Evolutionary conservation across 345 rosid species (phyloP).

Genomic region (Litchi chinensis): DNA sequence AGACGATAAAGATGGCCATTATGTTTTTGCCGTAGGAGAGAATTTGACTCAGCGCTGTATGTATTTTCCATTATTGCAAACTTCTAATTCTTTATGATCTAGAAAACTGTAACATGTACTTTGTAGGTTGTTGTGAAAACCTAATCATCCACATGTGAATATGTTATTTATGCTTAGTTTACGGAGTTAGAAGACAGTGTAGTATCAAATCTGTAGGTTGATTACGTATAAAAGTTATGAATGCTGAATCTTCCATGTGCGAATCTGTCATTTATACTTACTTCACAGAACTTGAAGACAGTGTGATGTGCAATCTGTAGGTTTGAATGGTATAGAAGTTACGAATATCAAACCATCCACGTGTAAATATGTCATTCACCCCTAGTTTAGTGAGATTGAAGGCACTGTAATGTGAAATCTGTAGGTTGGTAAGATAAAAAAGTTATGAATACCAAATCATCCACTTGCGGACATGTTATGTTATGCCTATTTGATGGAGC

Average conservation of each 20-base stretch:
- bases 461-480: background rate
- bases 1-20: slow-evolving; percentile 85
- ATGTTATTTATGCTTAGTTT: background rate
- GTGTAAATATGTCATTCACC: background rate
- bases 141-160: background rate
- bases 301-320: background rate
- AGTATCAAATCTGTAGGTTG: background rate
- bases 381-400: background rate
- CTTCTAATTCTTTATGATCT: background rate
- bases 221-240: background rate
- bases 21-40: slow-evolving; percentile 67
- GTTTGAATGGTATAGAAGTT: too few species aligned
- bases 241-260: background rate
- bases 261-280: background rate
- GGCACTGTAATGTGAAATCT: background rate
- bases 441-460: background rate
- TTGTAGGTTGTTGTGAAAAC: background rate
- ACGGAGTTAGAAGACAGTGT: background rate
- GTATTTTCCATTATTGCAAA: slow-evolving; percentile 7
- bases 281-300: background rate
- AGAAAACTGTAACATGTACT: background rate
- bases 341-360: background rate
- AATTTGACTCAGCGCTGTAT: slow-evolving; percentile 68
- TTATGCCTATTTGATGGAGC: background rate
- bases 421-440: too few species aligned